These are phyloP conservation scores for Botryotinia globosa DNA, from an alignment of 2,329 filamentous ascomycete species.

Conservation along the genomic window DNA sequence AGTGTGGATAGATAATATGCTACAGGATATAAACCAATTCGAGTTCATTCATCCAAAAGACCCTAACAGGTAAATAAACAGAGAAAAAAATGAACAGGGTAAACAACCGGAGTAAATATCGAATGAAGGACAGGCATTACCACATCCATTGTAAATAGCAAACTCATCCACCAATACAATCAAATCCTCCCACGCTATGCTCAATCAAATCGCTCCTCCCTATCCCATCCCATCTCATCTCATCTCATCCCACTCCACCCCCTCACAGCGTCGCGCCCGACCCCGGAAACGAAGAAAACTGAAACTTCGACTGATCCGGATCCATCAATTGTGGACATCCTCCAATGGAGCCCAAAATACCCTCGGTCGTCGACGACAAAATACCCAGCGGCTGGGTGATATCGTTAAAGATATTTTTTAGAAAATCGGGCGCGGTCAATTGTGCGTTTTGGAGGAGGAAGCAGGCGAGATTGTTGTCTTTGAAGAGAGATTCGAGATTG, in stretches of 20 bases:
- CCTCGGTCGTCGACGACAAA: neutral
- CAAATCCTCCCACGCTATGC: neutral
- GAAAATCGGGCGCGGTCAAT: constrained; percentile 44
- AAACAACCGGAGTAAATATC: neutral
- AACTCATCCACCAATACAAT: neutral
- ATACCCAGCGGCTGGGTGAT: constrained; percentile 33
- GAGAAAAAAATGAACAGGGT: neutral
- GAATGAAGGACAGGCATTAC: neutral
- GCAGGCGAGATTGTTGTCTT: constrained; percentile 50
- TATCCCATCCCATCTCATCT: neutral
- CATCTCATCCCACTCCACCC: too few species aligned
- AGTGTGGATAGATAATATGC: neutral
- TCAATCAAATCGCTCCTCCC: neutral
- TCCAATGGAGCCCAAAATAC: neutral
- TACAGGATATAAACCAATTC: neutral
- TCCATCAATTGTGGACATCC: neutral
- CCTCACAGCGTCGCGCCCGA: neutral
- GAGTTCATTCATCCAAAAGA: neutral
- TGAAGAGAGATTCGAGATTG: constrained; percentile 42
- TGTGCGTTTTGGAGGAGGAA: constrained; percentile 44
- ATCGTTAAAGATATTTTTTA: constrained; percentile 41
- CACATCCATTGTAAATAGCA: neutral
- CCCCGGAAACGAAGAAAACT: neutral
- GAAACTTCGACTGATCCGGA: neutral
- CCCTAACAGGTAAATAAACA: neutral